These are phyloP conservation scores for Leccinum griseonigrum DNA, from an alignment of 1,284 basidiomycete genomes.

Conservation along the genomic window DNA sequence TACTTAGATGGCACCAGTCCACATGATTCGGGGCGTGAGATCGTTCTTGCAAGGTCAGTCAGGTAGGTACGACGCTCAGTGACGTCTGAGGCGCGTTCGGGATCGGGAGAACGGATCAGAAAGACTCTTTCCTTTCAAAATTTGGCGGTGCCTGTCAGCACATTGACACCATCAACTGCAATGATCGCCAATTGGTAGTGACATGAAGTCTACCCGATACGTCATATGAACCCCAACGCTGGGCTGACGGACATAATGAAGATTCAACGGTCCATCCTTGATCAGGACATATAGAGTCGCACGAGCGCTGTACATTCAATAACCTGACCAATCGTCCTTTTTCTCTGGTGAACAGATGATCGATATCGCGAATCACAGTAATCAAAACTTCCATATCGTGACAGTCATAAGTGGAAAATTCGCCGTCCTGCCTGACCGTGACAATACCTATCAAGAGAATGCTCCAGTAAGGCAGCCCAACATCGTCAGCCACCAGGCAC, in stretches of 20 bases:
- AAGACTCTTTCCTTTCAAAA: neutral
- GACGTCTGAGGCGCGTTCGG: neutral
- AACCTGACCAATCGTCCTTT: neutral
- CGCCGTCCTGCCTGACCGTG: neutral
- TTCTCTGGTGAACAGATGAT: neutral
- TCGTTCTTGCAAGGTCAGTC: no score
- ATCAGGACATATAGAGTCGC: neutral
- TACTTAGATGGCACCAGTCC: no score
- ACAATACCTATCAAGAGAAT: conserved; percentile 39
- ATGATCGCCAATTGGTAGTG: no score
- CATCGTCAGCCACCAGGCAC: conserved; percentile 87
- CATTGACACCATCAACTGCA: neutral
- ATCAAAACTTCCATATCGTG: neutral
- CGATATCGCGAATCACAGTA: neutral
- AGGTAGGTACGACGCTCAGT: no score
- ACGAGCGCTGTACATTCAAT: neutral
- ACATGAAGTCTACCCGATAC: neutral
- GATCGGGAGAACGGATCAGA: neutral
- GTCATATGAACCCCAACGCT: neutral
- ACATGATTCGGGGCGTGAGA: no score
- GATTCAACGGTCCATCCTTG: no score
- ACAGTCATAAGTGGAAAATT: neutral
- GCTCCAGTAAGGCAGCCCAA: conserved; percentile 62
- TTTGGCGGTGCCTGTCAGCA: neutral
- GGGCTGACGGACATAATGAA: neutral